Conservation (phyloP, 2,329 filamentous ascomycete species). For the Biscogniauxia sp. region DNA sequence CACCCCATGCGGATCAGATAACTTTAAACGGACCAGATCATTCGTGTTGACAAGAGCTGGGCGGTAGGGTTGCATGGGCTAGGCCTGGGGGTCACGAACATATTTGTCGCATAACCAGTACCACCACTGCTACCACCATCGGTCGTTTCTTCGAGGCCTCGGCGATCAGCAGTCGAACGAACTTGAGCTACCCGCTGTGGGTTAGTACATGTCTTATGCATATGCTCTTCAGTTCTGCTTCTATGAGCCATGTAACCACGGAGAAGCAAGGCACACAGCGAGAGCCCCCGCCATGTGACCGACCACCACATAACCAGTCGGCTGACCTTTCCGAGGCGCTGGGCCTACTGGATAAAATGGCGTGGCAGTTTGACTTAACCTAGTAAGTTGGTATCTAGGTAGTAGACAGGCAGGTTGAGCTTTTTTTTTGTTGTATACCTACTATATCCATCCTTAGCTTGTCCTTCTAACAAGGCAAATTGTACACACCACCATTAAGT, state of each 20-base stretch:
- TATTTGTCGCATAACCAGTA: not conserved
- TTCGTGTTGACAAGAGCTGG: constrained; percentile 18
- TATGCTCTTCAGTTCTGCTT: not conserved
- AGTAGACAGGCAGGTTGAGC: too few species aligned
- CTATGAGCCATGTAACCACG: not conserved
- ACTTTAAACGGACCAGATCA: constrained; percentile 33
- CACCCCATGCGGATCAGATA: constrained; percentile 31
- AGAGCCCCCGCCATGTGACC: not conserved
- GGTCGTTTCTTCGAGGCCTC: not conserved
- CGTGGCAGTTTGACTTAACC: too few species aligned
- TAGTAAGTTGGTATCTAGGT: too few species aligned
- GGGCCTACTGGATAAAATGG: not conserved
- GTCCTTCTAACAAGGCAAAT: too few species aligned
- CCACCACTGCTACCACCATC: too few species aligned
- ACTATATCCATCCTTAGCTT: too few species aligned
- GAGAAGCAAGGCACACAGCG: not conserved
- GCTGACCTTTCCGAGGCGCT: not conserved
- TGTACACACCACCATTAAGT: too few species aligned
- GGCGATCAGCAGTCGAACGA: not conserved
- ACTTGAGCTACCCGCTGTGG: not conserved
- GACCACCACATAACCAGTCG: not conserved
- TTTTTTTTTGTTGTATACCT: too few species aligned
- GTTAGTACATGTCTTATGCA: not conserved
- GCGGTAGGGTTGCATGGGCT: constrained; percentile 10
- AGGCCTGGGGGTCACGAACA: constrained; percentile 9